Evolutionary conservation across 2,329 filamentous ascomycete species (phyloP), one percentile per base, ranked within the genome.

Genomic region (Monosporascus sp.): DNA sequence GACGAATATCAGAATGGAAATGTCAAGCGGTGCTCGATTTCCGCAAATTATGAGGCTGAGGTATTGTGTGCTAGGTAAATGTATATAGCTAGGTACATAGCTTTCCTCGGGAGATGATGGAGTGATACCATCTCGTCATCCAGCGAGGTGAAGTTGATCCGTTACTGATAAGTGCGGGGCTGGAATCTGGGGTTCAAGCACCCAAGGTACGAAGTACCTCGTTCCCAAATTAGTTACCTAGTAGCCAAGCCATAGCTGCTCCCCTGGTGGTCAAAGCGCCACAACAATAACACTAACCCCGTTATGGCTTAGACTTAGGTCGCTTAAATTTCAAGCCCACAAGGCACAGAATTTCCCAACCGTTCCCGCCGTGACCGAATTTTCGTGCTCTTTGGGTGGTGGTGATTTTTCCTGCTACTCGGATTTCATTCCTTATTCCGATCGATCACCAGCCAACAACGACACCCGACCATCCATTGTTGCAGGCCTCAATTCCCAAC

Each of bases 401-500:
- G 59, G 59, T 61, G 52, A 59, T 63, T 62, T 61, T 62, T 55
- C 47, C 24, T 9, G 22, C n/a, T n/a, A n/a, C 43, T 11, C 31
- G 43, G n/a, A 26, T 27, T 27, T 31, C 50, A 56, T 50, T 54
- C 50, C 58, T 56, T 54, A 48, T 31, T 53, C 52, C 55, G 43
- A 26, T 59, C 54, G 45, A 56, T 56, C 58, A 52, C 56, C 60
- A 59, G 56, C 60, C 63, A 58, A 62, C 53, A 61, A 64, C 66
- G 66, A 69, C 65, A 64, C 54, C 60, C 59, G 61, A 68, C 58
- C 63, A 67, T 68, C 64, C 65, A 64, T 67, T 67, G 62, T 68
- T 65, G 65, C 66, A 68, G 67, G 67, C 61, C 52, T 62, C 55
- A 56, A 64, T 66, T 65, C 60, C 65, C 60, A 65, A 69, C 66